Evolutionary conservation across 345 rosid genomes (phyloP), one percentile per base, ranked within the genome.

Genomic region (Pelargonium nanum): DNA sequence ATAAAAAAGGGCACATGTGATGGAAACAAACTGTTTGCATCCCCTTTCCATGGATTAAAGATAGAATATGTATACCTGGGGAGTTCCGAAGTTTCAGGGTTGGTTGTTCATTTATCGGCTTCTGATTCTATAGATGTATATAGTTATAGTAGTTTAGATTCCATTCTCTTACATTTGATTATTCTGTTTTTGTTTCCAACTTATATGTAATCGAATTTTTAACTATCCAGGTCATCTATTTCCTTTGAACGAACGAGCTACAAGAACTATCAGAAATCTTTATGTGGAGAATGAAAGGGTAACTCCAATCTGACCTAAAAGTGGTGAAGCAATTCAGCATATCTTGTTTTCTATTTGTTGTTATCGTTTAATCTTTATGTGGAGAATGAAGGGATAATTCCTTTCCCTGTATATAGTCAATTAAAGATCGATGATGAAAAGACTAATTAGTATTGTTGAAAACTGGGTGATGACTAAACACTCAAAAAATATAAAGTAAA

Each of bases 271-370:
- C 55, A 76, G 79, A 64, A 89, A 89, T 72, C 91, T 93, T 50
- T 93, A 87, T 72, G 82, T 89, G 54, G 90, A 87, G 81, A 93
- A 93, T 74, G 97, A 93, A 83, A 87, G 99, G 88, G 96, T 93
- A 89, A 76, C 56, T 52, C 59, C 54, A 4, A 65, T 60, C 55
- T 26, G 16, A 24, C 24, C 52, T 50, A 26, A 16, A 58, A 20
- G 26, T 58, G 30, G 40, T 30, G 9, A 30, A 30, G 40, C 40
- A 1, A 12, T 30, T 30, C 40, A 30, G 6, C 40, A 30, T 40
- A 40, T 40, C 48, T 40, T 40, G 48, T 40, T 40, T 40, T 15
- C n/a, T 3, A 40, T 12, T 40, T 12, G 48, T 40, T n/a, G 15
- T 40, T 12, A 40, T 40, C 15, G 0, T 40, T 40, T 40, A 40